Conservation (phyloP, 1,139 yeast genomes). For the Yamadazyma atmosphaerica region DNA sequence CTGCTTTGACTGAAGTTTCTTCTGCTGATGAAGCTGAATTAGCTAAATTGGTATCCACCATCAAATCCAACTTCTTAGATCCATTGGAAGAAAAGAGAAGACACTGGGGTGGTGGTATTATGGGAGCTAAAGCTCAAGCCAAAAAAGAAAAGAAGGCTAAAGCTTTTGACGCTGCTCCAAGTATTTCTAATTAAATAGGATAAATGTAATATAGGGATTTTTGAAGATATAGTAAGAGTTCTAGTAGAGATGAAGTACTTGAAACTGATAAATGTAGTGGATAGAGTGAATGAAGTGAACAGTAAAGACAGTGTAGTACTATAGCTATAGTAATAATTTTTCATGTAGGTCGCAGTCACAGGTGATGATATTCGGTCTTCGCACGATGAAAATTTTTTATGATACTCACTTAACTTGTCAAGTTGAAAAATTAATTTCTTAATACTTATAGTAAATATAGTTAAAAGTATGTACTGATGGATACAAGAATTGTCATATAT, state of each 20-base stretch:
- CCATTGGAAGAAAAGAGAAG: constrained; percentile 94
- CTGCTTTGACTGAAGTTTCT: constrained; percentile 92
- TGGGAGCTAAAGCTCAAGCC: constrained; percentile 90
- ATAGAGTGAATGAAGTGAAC: no score
- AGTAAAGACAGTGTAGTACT: not conserved
- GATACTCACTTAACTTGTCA: constrained; percentile 4
- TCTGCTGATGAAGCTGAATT: constrained; percentile 94
- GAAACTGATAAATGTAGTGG: no score
- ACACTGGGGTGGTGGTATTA: constrained; percentile 99
- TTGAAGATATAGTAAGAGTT: not conserved
- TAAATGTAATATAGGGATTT: not conserved
- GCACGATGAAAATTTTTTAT: constrained; percentile 11
- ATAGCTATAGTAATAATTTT: no score
- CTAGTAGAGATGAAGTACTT: no score
- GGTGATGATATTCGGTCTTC: constrained; percentile 3
- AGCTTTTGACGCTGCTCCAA: constrained; percentile 31
- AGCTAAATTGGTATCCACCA: constrained; percentile 87
- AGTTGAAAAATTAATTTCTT: constrained; percentile 8
- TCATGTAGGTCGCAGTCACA: no score
- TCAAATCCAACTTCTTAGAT: constrained; percentile 87
- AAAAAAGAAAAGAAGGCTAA: constrained; percentile 54
- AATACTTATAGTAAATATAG: constrained; percentile 9
- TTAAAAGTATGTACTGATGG: constrained; percentile 11
- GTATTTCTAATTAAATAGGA: constrained; percentile 2
- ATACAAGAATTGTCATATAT: not conserved